These are phyloP conservation scores for Leavenworthia alabamica DNA, from an alignment of 345 rosid genomes.

Conservation along the genomic window DNA sequence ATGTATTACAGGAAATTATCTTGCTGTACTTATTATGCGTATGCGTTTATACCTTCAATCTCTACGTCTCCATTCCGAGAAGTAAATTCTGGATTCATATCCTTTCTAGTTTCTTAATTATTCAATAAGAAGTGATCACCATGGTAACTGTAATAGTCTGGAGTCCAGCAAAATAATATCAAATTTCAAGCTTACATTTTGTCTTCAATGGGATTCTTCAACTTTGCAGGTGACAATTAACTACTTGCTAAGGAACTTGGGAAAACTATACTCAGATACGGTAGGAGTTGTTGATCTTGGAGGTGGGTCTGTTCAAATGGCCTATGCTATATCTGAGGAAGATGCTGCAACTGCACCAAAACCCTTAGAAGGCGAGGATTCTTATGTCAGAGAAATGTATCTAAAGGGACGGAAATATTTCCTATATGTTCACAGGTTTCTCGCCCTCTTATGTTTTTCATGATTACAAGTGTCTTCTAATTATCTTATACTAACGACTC, in stretches of 20 bases:
- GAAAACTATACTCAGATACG: conserved; percentile 59
- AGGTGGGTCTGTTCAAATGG: conserved; percentile 99
- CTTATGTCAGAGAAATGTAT: conserved; percentile 70
- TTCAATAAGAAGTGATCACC: not conserved
- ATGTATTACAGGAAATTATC: not conserved
- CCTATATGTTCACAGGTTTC: conserved; percentile 94
- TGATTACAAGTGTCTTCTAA: not conserved
- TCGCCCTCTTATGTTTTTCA: not conserved
- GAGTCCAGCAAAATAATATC: not conserved
- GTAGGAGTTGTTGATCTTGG: conserved; percentile 99
- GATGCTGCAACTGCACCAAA: conserved; percentile 78
- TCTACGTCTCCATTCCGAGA: not conserved
- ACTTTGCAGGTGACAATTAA: conserved; percentile 82
- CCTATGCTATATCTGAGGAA: conserved; percentile 78
- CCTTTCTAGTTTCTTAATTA: not conserved
- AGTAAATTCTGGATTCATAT: conserved; percentile 1
- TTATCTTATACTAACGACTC: not conserved
- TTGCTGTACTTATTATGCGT: not conserved
- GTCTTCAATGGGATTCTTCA: not conserved
- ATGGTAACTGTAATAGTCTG: not conserved
- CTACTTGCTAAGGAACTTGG: conserved; percentile 72
- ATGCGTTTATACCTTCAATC: not conserved
- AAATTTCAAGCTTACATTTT: not conserved
- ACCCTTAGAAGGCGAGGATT: conserved; percentile 61
- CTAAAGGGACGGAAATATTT: conserved; percentile 68